Evolutionary conservation across 2,329 filamentous ascomycete genomes (phyloP), one percentile per base, ranked within the genome.

Genomic region (Chrysoporthe deuterocubensis): DNA sequence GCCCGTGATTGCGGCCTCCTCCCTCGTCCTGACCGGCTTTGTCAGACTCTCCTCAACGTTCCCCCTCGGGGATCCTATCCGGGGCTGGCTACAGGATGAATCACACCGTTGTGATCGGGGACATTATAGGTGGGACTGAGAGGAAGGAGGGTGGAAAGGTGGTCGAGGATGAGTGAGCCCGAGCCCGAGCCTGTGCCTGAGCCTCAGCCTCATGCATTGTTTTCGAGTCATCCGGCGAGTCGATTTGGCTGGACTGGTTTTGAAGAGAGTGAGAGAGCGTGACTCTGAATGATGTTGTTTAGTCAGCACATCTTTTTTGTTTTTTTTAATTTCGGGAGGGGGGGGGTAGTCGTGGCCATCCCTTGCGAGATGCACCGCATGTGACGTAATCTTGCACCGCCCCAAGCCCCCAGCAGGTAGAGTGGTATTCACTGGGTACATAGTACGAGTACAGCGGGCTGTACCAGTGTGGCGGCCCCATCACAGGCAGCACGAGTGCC

Each of bases 171-270:
- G 9, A 34, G 18, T 40, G 18, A 57, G 54, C 26, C 26, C 40
- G 54, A 57, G 54, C 54, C 34, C 40, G 16, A 57, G 54, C 54
- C 54, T 57, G 26, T 26, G 26, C 26, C 26, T 57, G 54, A 57
- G 54, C 54, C 34, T 57, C 34, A 57, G 54, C 54, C 54, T 57
- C 54, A 32, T 37, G 14, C 32, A 6, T 9, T 40, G 18, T 21
- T 57, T 34, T 40, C 54, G 34, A 34, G 54, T 57, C 54, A 57
- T 57, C 54, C 54, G 54, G 34, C 54, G 54, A 56, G 52, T 8
- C 52, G 13, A 21, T 37, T 34, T 16, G 14, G 44, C 18, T 46
- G 11, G 50, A 18, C 18, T 16, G 14, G 26, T 26, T 37, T 34
- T 32, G 26, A 32, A 56, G 52, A 48, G 11, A 2, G 48, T 26